Evolutionary conservation across 352 stramenopile species (phyloP), one percentile per base, ranked within the genome.

Genomic region (Pythium aristosporum): DNA sequence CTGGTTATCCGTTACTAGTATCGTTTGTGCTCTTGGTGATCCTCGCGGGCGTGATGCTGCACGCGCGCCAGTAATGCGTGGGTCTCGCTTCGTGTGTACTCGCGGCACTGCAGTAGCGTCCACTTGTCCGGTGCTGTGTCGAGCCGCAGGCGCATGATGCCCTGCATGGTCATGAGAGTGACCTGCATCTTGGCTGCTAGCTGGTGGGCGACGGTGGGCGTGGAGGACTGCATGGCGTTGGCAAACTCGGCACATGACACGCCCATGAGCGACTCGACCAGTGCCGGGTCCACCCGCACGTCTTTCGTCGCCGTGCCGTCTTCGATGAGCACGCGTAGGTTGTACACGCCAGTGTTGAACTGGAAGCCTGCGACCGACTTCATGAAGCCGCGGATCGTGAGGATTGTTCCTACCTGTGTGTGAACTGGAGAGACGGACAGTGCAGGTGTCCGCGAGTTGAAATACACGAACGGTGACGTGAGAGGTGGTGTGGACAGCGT

Each of bases 351-450:
- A 4, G 73, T 87, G 36, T 87, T 76, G 56, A 89, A 94, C 63
- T 92, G 79, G 67, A 94, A 94, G 0, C 80, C 79, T n/a, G 81
- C 69, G 18, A 94, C 86, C 18, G 86, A 94, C 69, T 94, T 92
- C 57, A 94, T 77, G 58, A 82, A 93, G 16, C 72, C 86, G 21
- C 81, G 82, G 44, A 94, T 78, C 21, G 51, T 60, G 7, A 73
- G 20, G 5, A 61, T 57, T 20, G 50, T 50, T 20, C 53, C 57
- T 9, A 65, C 36, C 23, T n/a, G 54, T 7, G 43, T 63, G 2
- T 20, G 39, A 10, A 50, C 16, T 20, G 39, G 21, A 46, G 39
- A 28, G 0, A 34, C 44, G 0, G 53, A n/a, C 7, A 71, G 28
- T 2, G 50, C 36, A 10, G 18, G 39, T 9, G 47, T 58, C 12